A percentile compares a stretch with the other conserved stretches of the same genome.
These are phyloP conservation scores for Aspergillus sp. DNA, from an alignment of 2,329 filamentous ascomycete species.

Conservation along the genomic window DNA sequence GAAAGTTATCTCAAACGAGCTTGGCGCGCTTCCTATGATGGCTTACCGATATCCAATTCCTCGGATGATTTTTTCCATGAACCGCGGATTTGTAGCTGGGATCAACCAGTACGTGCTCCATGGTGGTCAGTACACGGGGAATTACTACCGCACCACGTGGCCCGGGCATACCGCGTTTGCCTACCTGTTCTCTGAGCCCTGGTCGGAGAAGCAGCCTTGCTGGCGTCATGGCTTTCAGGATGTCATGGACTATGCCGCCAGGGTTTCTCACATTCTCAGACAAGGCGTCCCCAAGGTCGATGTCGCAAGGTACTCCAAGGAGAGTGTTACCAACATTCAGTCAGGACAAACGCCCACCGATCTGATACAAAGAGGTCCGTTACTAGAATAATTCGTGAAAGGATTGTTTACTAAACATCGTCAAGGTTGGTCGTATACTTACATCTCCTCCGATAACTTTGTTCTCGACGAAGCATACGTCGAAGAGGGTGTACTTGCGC, in stretches of 20 bases:
- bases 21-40: constrained; percentile 33
- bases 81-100: constrained; percentile 45
- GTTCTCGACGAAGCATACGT: constrained; percentile 45
- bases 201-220: constrained; percentile 45
- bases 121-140: constrained; percentile 46
- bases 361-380: no score
- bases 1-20: constrained; percentile 47
- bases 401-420: no score
- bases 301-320: no score
- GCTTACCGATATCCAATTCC: constrained; percentile 32
- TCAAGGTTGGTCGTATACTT: constrained; percentile 49
- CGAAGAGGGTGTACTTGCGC: constrained; percentile 41
- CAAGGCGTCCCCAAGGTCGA: no score
- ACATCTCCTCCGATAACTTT: constrained; percentile 53
- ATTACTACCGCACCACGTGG: constrained; percentile 55
- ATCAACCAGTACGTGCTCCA: constrained; percentile 54
- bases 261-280: no score
- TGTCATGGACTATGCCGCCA: not conserved
- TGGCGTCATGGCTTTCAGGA: constrained; percentile 1
- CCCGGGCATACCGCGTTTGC: constrained; percentile 53
- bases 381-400: no score
- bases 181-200: constrained; percentile 51
- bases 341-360: no score
- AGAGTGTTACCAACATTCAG: no score
- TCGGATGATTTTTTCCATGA: constrained; percentile 40